phyloP scores from a whole-genome alignment of 805 yeast species.

The Teunomyces cretensis region DNA sequence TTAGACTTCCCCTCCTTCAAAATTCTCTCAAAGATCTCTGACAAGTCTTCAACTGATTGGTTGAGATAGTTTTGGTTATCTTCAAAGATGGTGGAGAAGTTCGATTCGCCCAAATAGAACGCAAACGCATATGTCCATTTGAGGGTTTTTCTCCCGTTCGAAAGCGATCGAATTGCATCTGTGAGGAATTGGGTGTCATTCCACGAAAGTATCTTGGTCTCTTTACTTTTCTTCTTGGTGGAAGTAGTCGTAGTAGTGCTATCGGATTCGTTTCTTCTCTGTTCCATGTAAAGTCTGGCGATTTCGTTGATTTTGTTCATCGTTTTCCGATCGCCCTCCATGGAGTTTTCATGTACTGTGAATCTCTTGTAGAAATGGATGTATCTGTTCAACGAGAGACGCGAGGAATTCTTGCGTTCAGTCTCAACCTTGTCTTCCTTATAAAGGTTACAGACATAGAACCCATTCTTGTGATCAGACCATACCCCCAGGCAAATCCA shows the following conservation, averaged over 20 bases:
- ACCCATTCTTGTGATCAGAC: conserved; percentile 62
- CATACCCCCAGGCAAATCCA: conserved; percentile 88
- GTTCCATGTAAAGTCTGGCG: conserved; percentile 66
- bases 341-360: conserved; percentile 72
- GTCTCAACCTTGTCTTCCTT: conserved; percentile 32
- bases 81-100: conserved; percentile 64
- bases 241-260: conserved; percentile 15
- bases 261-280: conserved; percentile 31
- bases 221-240: background rate
- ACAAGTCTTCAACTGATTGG: conserved; percentile 66
- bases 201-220: conserved; percentile 54
- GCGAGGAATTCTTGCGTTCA: conserved; percentile 41
- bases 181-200: conserved; percentile 82
- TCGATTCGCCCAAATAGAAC: conserved; percentile 56
- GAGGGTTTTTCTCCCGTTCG: conserved; percentile 69
- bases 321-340: conserved; percentile 66
- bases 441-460: conserved; percentile 66
- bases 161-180: conserved; percentile 64
- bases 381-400: conserved; percentile 59
- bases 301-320: conserved; percentile 61
- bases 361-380: conserved; percentile 74
- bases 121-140: conserved; percentile 92
- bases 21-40: conserved; percentile 54
- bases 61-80: conserved; percentile 65
- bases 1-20: conserved; percentile 25